Base-by-base conservation (phyloP, 108 stramenopile genomes). In the Conticribra guillardii region DNA sequence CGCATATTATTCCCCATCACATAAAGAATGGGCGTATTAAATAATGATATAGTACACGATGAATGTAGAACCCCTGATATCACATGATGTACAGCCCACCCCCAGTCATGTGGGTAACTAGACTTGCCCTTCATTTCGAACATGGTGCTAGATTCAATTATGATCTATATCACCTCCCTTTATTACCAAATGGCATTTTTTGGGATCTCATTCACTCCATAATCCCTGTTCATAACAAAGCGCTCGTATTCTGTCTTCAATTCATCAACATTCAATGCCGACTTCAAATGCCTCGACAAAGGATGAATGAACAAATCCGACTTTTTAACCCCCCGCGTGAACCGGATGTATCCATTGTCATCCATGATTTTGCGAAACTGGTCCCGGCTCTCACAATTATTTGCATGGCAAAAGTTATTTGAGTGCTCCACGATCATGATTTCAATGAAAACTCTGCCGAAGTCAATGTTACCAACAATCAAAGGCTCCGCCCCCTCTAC, bases 401-500 rank as follows among this genome's bases (percentile, higher is more conserved):
- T n/a, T 18, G 48, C 4, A 3, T 74, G 16, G 54, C 76, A 83
- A 66, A 67, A 71, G 24, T 54, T 53, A 30, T 41, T 41, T 5
- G 5, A 9, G 37, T 41, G 37, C 71, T 87, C 86, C 9, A 84
- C 57, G 62, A 84, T 79, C 26, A 71, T 52, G 1, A 87, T 61
- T 1, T 78, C 69, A 19, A 87, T 57, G 4, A 54, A 34, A n/a
- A 83, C 64, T 28, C 73, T 64, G 29, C 44, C 17, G 60, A 85
- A 85, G 59, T 87, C 80, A 11, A 87, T 62, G 11, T 52, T 73
- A 22, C 54, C 46, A 74, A 87, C 56, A 4, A 83, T 70, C 19
- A 49, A 33, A 16, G 45, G 31, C 54, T 85, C 84, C 0, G 81
- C 66, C 3, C 84, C 84, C 68, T 85, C 84, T 21, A 82, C 84